Percentiles rank a stretch among this genome's conserved stretches.
Conservation (phyloP, 306 rosid species). For the Rosa lucieae region DNA sequence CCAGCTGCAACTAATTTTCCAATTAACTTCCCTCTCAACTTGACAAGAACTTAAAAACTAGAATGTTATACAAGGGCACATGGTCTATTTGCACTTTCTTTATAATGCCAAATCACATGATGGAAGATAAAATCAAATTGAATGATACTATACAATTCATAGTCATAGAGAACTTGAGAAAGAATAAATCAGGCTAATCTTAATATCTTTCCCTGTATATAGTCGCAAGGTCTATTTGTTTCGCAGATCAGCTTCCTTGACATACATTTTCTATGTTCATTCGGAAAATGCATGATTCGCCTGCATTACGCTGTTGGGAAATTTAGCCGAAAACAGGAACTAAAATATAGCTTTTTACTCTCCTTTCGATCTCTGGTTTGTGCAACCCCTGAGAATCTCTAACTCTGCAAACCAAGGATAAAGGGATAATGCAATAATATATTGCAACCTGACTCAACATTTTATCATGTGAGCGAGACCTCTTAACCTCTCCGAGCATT, state of each 20-base stretch:
- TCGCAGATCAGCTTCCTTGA: not conserved
- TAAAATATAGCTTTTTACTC: too few species aligned
- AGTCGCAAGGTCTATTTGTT: not conserved
- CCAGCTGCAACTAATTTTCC: too few species aligned
- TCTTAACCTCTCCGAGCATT: conserved; percentile 39
- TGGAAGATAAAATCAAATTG: too few species aligned
- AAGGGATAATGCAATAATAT: not conserved
- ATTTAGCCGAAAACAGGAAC: not conserved
- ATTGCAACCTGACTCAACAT: not conserved
- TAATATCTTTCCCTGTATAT: too few species aligned
- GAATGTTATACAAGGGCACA: conserved; percentile 16
- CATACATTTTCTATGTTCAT: not conserved
- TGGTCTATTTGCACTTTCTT: not conserved
- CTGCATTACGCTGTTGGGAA: not conserved
- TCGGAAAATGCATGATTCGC: not conserved
- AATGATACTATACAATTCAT: too few species aligned
- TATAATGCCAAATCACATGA: not conserved
- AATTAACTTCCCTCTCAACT: too few species aligned
- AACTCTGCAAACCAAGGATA: not conserved
- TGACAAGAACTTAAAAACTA: not conserved
- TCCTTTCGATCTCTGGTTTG: not conserved
- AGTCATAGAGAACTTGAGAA: not conserved
- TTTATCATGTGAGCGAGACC: conserved; percentile 24
- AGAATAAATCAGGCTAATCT: too few species aligned
- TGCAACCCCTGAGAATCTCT: not conserved